phyloP scores from a whole-genome alignment of 352 stramenopile species.

The Pythium aristosporum region DNA sequence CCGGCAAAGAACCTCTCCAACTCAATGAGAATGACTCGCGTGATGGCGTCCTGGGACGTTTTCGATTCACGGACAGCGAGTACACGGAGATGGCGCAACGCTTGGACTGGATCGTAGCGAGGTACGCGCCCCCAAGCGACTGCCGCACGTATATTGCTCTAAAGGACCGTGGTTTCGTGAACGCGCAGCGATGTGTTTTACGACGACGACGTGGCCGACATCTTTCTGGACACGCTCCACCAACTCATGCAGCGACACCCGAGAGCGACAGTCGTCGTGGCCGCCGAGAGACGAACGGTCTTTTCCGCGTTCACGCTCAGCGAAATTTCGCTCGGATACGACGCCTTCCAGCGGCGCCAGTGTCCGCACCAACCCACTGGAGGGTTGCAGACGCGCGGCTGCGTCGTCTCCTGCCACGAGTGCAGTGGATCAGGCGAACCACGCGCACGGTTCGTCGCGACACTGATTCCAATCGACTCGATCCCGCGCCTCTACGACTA shows the following conservation, averaged over 20 bases:
- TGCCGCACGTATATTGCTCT: background rate
- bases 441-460: constrained; percentile 34
- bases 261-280: constrained; percentile 30
- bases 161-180: background rate
- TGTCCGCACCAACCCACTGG: constrained; percentile 29
- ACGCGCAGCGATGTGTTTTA: constrained; percentile 66
- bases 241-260: constrained; percentile 36
- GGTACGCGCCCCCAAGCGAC: constrained; percentile 24
- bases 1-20: background rate
- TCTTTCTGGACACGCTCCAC: constrained; percentile 43
- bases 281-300: constrained; percentile 49
- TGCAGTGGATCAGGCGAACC: constrained; percentile 24
- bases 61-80: constrained; percentile 37
- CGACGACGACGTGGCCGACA: constrained; percentile 41
- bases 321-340: constrained; percentile 52
- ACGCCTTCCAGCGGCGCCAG: constrained; percentile 45
- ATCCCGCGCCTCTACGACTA: constrained; percentile 46
- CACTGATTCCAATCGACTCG: constrained; percentile 16
- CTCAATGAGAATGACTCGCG: background rate
- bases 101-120: constrained; percentile 24
- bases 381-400: constrained; percentile 1
- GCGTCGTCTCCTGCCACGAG: background rate
- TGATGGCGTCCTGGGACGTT: constrained; percentile 6
- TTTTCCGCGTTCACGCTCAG: constrained; percentile 53
- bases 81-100: constrained; percentile 1